Percentiles rank a stretch among this genome's conserved stretches.
These are phyloP conservation scores for Coffea eugenioides DNA, from an alignment of 257 asterid genomes.

Conservation along the genomic window DNA sequence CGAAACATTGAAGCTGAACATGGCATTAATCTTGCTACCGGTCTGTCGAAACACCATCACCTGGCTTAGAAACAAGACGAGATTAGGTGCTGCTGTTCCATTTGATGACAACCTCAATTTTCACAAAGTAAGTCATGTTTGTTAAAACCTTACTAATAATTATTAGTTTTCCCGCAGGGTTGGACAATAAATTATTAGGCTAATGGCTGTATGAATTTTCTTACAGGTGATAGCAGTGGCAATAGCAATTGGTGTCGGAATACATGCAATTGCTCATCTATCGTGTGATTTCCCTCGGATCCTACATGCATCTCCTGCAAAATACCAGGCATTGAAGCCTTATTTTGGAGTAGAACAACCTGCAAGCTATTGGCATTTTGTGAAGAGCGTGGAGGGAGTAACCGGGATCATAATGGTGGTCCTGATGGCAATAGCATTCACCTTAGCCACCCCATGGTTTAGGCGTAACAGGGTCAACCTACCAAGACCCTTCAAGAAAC, in stretches of 20 bases:
- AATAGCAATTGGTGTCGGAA: slow-evolving; percentile 64
- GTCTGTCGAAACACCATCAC: slow-evolving; percentile 92
- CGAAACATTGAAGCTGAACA: slow-evolving; percentile 91
- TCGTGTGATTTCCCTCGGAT: slow-evolving; percentile 73
- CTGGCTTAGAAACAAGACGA: slow-evolving; percentile 85
- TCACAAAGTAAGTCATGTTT: slow-evolving; percentile 51
- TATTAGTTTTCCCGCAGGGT: not conserved
- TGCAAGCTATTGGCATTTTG: slow-evolving; percentile 58
- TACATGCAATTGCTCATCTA: slow-evolving; percentile 68
- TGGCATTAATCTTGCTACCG: slow-evolving; percentile 81
- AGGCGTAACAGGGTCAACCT: slow-evolving; percentile 52
- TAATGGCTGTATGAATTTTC: not conserved
- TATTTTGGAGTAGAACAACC: slow-evolving; percentile 67
- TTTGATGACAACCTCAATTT: slow-evolving; percentile 85
- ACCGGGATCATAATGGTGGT: slow-evolving; percentile 81
- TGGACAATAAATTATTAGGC: no score
- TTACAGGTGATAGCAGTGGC: slow-evolving; percentile 65
- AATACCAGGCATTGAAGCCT: slow-evolving; percentile 44
- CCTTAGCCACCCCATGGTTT: slow-evolving; percentile 78
- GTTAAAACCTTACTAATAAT: not conserved
- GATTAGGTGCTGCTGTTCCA: slow-evolving; percentile 60
- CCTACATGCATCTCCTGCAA: slow-evolving; percentile 37
- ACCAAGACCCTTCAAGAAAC: slow-evolving; percentile 59
- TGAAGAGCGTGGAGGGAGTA: slow-evolving; percentile 67
- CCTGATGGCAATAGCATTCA: slow-evolving; percentile 78